Evolutionary conservation across 2,329 filamentous ascomycete species (phyloP).

Genomic region (Fusarium ambrosium): DNA sequence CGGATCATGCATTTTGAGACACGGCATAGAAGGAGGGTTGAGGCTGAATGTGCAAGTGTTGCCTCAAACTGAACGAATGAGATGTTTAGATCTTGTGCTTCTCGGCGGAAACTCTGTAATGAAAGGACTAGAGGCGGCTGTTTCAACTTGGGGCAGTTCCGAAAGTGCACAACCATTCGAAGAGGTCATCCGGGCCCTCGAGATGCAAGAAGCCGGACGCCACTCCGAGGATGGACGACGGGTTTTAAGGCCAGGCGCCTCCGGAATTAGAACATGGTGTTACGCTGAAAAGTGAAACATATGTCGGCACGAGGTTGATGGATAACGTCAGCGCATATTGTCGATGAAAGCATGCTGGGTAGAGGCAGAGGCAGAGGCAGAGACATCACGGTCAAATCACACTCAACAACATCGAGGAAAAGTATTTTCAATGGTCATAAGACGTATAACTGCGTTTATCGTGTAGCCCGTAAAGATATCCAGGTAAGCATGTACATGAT

Average conservation of each 20-base stretch:
- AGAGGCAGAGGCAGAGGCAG: not conserved
- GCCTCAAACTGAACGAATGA: not conserved
- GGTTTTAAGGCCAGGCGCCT: slow-evolving; percentile 15
- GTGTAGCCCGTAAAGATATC: slow-evolving; percentile 11
- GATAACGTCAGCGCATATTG: not conserved
- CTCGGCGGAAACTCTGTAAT: slow-evolving; percentile 22
- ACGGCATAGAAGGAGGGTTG: not conserved
- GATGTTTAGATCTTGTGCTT: slow-evolving; percentile 5
- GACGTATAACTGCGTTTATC: not conserved
- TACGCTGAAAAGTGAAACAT: not conserved
- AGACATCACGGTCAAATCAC: not conserved
- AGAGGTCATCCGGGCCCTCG: slow-evolving; percentile 10
- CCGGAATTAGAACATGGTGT: not conserved
- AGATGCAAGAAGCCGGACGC: slow-evolving; percentile 42
- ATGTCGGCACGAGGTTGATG: not conserved
- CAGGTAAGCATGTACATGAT: slow-evolving; percentile 19
- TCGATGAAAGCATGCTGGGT: not conserved
- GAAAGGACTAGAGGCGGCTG: slow-evolving; percentile 30
- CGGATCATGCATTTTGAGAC: slow-evolving; percentile 16
- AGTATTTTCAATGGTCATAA: not conserved
- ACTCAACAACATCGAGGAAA: not conserved
- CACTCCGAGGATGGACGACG: slow-evolving; percentile 27
- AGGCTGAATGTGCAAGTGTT: slow-evolving; percentile 14
- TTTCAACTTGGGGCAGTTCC: slow-evolving; percentile 41
- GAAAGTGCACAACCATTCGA: slow-evolving; percentile 30